Evolutionary conservation across 306 rosid species (phyloP).

Genomic region (Inga leiocalycina): DNA sequence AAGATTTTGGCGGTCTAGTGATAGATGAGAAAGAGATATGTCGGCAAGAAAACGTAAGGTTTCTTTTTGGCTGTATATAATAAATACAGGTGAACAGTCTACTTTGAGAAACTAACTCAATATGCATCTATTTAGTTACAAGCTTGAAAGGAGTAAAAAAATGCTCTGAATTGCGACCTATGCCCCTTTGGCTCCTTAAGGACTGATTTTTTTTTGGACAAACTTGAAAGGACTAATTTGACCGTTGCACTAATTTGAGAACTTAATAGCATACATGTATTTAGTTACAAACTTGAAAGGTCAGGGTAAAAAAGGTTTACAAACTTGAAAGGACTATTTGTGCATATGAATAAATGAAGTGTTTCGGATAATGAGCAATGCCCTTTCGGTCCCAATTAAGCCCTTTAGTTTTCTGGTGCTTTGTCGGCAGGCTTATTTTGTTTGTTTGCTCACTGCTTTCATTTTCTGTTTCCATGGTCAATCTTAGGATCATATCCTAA

Average conservation of each 20-base stretch:
- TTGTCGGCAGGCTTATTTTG: background rate
- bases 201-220: background rate
- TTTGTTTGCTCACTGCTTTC: background rate
- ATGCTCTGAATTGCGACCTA: background rate
- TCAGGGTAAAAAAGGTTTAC: background rate
- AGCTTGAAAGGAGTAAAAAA: background rate
- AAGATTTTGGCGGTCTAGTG: background rate
- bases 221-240: background rate
- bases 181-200: background rate
- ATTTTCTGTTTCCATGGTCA: background rate
- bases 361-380: background rate
- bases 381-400: background rate
- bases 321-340: background rate
- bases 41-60: background rate
- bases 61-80: background rate
- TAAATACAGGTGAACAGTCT: background rate
- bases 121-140: background rate
- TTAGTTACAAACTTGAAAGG: background rate
- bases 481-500: background rate
- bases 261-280: no score
- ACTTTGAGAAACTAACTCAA: background rate
- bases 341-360: background rate
- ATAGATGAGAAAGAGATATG: background rate
- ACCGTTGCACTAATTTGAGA: background rate
- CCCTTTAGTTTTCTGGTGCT: constrained; percentile 1